Conservation (phyloP, 116 monocot species). For the Zostera marina region DNA sequence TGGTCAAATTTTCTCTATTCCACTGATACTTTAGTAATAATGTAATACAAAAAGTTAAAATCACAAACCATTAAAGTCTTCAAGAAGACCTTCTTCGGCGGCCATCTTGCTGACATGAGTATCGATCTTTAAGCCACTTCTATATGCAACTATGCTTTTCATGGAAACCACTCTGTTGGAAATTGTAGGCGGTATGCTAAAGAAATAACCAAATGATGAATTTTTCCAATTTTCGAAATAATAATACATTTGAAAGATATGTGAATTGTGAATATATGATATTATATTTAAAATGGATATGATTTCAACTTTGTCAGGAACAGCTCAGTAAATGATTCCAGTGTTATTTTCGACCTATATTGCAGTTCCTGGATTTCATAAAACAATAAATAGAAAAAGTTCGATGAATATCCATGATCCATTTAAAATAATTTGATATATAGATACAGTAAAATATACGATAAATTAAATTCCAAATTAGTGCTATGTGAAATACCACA, state of each 20-base stretch:
- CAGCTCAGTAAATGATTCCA: slow-evolving; percentile 60
- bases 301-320: slow-evolving; percentile 52
- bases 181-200: slow-evolving; percentile 40
- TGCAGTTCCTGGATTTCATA: slow-evolving; percentile 36
- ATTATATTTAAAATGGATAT: slow-evolving; percentile 58
- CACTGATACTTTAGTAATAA: neutral
- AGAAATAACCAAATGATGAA: slow-evolving; percentile 14
- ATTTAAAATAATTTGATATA: too few species aligned
- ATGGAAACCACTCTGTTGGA: slow-evolving; percentile 56
- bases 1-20: too few species aligned
- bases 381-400: neutral
- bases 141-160: slow-evolving; percentile 95
- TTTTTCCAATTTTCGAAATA: neutral
- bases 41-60: neutral
- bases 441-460: too few species aligned
- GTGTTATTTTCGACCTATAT: slow-evolving; percentile 24
- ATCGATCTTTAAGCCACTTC: slow-evolving; percentile 87
- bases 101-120: slow-evolving; percentile 41
- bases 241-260: neutral
- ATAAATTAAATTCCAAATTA: too few species aligned
- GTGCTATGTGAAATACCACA: too few species aligned
- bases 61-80: slow-evolving; percentile 49
- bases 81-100: slow-evolving; percentile 77
- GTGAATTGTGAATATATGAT: neutral
- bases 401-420: too few species aligned